Evolutionary conservation across 306 rosid genomes (phyloP).

Genomic region (Lagenaria siceraria): DNA sequence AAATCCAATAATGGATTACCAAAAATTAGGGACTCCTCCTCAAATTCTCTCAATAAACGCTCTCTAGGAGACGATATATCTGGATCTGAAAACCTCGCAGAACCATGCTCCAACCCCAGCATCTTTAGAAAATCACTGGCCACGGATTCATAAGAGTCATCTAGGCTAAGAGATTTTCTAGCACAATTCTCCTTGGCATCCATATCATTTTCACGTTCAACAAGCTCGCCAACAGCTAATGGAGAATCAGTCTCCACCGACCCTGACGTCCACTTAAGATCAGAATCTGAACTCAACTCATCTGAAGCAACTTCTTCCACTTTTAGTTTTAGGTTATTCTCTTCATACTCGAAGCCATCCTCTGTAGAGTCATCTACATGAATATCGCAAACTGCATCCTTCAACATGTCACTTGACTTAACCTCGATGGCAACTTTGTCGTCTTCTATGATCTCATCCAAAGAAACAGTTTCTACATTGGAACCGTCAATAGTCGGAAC

Average conservation of each 20-base stretch:
- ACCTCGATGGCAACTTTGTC: slow-evolving; percentile 20
- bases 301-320: slow-evolving; percentile 17
- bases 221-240: slow-evolving; percentile 7
- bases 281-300: slow-evolving; percentile 17
- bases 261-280: slow-evolving; percentile 10
- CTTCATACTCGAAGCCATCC: slow-evolving; percentile 18
- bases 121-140: slow-evolving; percentile 54
- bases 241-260: slow-evolving; percentile 7
- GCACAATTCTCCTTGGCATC: slow-evolving; percentile 17
- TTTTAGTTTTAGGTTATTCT: slow-evolving; percentile 12
- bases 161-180: slow-evolving; percentile 38
- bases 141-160: slow-evolving; percentile 37
- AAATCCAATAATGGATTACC: slow-evolving; percentile 26
- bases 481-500: slow-evolving; percentile 23
- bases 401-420: slow-evolving; percentile 12
- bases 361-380: slow-evolving; percentile 9
- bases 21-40: slow-evolving; percentile 40
- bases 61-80: slow-evolving; percentile 69
- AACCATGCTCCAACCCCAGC: slow-evolving; percentile 35
- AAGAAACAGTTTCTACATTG: slow-evolving; percentile 27
- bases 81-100: slow-evolving; percentile 23
- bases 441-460: slow-evolving; percentile 33
- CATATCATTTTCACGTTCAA: slow-evolving; percentile 13
- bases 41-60: slow-evolving; percentile 58
- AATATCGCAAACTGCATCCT: slow-evolving; percentile 10